A percentile compares a stretch with the other conserved stretches of the same genome.
These are phyloP conservation scores for Leucosporidium yakuticum DNA, from an alignment of 768 basidiomycete genomes.

Conservation along the genomic window DNA sequence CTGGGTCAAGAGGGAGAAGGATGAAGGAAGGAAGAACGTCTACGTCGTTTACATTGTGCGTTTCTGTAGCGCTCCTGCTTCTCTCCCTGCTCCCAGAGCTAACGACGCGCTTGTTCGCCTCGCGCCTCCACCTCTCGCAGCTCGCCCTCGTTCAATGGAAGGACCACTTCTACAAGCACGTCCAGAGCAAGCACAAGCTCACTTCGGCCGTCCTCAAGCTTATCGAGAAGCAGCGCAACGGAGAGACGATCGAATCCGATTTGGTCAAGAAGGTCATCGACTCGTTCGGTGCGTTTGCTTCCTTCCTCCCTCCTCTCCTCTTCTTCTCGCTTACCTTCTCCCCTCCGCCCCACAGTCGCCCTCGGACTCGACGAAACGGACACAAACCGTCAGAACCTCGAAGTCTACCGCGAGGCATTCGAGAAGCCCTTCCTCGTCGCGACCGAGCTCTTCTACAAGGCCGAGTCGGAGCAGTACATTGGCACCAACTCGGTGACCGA, in stretches of 20 bases:
- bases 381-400: constrained; percentile 83
- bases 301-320: neutral
- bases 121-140: constrained; percentile 43
- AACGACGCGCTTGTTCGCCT: neutral
- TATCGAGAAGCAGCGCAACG: constrained; percentile 89
- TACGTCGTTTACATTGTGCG: constrained; percentile 93
- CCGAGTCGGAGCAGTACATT: constrained; percentile 85
- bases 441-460: constrained; percentile 84
- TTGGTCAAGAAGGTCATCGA: constrained; percentile 92
- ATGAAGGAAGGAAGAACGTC: constrained; percentile 89
- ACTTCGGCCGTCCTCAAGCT: constrained; percentile 79
- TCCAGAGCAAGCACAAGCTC: constrained; percentile 80
- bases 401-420: constrained; percentile 87
- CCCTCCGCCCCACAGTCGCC: constrained; percentile 53
- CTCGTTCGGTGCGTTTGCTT: constrained; percentile 59
- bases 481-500: constrained; percentile 83
- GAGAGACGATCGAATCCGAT: constrained; percentile 85
- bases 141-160: constrained; percentile 97
- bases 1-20: constrained; percentile 97
- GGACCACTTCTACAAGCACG: constrained; percentile 74
- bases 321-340: neutral
- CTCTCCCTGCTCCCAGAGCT: neutral
- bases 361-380: constrained; percentile 89
- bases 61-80: constrained; percentile 12
- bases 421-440: constrained; percentile 80